Base-by-base conservation (phyloP, 2,329 filamentous ascomycete species). In the Thielaviopsis euricoi region DNA sequence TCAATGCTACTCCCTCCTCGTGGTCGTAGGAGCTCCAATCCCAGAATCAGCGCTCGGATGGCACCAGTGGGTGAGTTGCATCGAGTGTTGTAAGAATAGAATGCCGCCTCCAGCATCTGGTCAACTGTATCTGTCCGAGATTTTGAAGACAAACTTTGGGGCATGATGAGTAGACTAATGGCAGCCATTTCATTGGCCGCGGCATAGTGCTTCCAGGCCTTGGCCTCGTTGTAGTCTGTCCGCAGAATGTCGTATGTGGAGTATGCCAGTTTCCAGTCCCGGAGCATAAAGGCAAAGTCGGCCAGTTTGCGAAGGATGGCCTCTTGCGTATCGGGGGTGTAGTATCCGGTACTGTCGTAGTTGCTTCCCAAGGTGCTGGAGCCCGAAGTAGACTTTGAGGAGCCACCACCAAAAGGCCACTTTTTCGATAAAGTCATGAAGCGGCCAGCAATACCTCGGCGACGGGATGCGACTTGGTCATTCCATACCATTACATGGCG, bases 151-250 rank as follows among this genome's bases (percentile, higher is more conserved):
- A 86, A 74, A 17, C 79, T 78, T 61, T 86, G 80, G 0, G 87
- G 83, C 65, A 85, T 83, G 61, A 98, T 77, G 37, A 98, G 78
- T 48, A 88, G 80, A 65, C 87, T 88, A 13, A 96, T 73, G 5
- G 88, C 90, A 29, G 87, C 85, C 91, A 98, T 97, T 73, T 98
- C 93, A 68, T 95, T 91, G 1, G 87, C 86, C 3, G 87, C 91
- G 0, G 93, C 93, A 67, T 96, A 89, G 66, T 97, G 87, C 64
- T 82, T 88, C 93, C 93, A 98, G 1, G 93, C 94, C 69, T 97
- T 97, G 68, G 96, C 90, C 67, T 93, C 93, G 66, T 82, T 84
- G 69, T 91, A 98, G 68, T 98, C 94, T 7, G 84, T 80, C 56
- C 89, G 82, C 9, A 98, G 73, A 5, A 98, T 78, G 59, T 98